Base-by-base conservation (phyloP, 352 stramenopile species). In the Phytopythium cucurbitacearum region DNA sequence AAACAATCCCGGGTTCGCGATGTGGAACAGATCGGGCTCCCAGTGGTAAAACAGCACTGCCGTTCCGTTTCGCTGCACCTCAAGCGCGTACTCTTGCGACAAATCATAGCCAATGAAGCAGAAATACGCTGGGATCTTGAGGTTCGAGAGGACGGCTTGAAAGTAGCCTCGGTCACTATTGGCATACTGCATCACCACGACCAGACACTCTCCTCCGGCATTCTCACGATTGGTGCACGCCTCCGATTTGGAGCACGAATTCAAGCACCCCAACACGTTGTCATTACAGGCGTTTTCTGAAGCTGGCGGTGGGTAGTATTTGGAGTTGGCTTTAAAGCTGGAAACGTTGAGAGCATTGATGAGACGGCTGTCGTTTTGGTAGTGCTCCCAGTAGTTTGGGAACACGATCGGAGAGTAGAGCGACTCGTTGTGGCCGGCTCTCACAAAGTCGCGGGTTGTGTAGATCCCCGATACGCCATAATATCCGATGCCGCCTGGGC, bases 41-140 rank as follows among this genome's bases (percentile, higher is more conserved):
- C 65, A 85, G 48, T 82, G 60, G 44, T 80, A 82, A 37, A 85
- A 85, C 6, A 71, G 34, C 4, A 80, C 57, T 0, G 65, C 58
- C 9, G 41, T 33, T 2, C 32, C 28, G 12, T 60, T 64, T 4
- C 42, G 42, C 46, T 71, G 53, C 51, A 47, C 51, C 0, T 64
- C 46, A 1, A 68, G 33, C 8, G 50, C 59, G 39, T 63, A 67
- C 21, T 28, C 21, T 28, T 28, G 21, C 21, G 21, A 28, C 21
- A 28, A 28, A 7, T 50, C 59, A 39, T 81, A 80, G 0, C 72
- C 72, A 16, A 83, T 43, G 47, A 85, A 88, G 58, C 74, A 88
- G 40, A 88, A 85, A 62, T 86, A 88, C 0, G 77, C 69, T 2
- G 75, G 75, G 8, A 88, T 69, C 6, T 60, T 51, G 10, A 76